A percentile compares a stretch with the other conserved stretches of the same genome.
These are phyloP conservation scores for Starmerella scarabaei DNA, from an alignment of 805 yeast species.

Conservation along the genomic window DNA sequence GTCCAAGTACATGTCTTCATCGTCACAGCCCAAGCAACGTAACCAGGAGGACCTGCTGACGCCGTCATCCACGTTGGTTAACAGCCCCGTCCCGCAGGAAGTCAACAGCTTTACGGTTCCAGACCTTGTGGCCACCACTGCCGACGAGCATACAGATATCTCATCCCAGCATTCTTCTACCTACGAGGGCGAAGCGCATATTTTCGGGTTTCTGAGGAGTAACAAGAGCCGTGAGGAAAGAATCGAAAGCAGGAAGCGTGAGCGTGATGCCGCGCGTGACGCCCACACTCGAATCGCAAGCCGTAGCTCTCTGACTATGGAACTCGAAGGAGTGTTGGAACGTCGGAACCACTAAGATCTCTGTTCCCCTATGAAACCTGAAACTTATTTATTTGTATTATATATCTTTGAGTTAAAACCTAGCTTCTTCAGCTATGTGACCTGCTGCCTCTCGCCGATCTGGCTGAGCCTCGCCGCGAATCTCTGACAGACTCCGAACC, in stretches of 20 bases:
- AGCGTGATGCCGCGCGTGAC: not conserved
- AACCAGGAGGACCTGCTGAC: not conserved
- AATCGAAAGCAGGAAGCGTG: constrained; percentile 5
- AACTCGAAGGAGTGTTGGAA: constrained; percentile 12
- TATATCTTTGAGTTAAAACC: no score
- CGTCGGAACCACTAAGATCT: no score
- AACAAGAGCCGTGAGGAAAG: constrained; percentile 16
- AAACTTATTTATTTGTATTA: no score
- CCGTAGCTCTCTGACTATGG: constrained; percentile 5
- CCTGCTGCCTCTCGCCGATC: no score
- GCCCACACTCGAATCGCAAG: not conserved
- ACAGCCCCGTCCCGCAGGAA: constrained; percentile 6
- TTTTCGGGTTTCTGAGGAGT: not conserved
- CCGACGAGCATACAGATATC: not conserved
- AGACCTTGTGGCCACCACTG: constrained; percentile 1
- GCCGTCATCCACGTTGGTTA: constrained; percentile 9
- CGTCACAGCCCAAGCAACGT: not conserved
- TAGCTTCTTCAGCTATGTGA: no score
- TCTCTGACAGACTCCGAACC: no score
- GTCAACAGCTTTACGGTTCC: constrained; percentile 2
- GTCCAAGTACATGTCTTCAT: not conserved
- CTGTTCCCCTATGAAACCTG: no score
- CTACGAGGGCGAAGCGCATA: constrained; percentile 11
- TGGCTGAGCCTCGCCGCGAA: no score
- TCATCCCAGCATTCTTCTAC: constrained; percentile 1